Percentiles rank a stretch among this genome's conserved stretches.
Conservation (phyloP, 371 early-diverging fungal species). For the Mucor velutinosus region DNA sequence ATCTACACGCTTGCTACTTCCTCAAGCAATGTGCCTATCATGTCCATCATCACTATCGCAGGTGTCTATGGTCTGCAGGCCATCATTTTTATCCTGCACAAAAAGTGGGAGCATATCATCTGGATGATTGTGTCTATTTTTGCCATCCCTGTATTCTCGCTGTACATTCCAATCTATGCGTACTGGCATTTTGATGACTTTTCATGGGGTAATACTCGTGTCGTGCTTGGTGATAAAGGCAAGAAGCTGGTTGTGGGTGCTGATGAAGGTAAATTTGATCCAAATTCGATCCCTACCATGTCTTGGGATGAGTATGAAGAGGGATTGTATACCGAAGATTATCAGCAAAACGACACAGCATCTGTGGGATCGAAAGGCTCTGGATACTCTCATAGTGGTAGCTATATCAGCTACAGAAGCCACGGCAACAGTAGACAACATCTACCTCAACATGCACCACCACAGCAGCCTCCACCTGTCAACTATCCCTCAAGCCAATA, state of each 20-base stretch:
- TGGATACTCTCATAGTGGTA: slow-evolving; percentile 33
- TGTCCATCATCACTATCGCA: slow-evolving; percentile 67
- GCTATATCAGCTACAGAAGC: slow-evolving; percentile 36
- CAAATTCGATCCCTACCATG: slow-evolving; percentile 65
- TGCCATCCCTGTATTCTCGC: slow-evolving; percentile 81
- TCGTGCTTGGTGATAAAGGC: slow-evolving; percentile 77
- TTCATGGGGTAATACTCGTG: slow-evolving; percentile 95
- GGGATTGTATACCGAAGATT: slow-evolving; percentile 27
- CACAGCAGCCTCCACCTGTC: not conserved
- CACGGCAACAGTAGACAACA: not conserved
- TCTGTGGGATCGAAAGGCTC: slow-evolving; percentile 29
- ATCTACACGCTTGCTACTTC: slow-evolving; percentile 54
- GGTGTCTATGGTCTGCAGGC: slow-evolving; percentile 83
- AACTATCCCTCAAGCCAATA: slow-evolving; percentile 9
- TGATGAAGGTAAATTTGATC: slow-evolving; percentile 72
- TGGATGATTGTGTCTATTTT: slow-evolving; percentile 93
- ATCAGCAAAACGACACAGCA: slow-evolving; percentile 27
- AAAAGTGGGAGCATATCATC: slow-evolving; percentile 88
- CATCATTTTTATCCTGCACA: slow-evolving; percentile 78
- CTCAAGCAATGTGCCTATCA: slow-evolving; percentile 43
- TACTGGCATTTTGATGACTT: slow-evolving; percentile 98
- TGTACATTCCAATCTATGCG: slow-evolving; percentile 78
- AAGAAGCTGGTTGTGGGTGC: slow-evolving; percentile 60
- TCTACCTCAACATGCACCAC: not conserved
- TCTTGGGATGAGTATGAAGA: slow-evolving; percentile 91